Conservation (phyloP, 768 basidiomycete species). For the Amanita exitialis region DNA sequence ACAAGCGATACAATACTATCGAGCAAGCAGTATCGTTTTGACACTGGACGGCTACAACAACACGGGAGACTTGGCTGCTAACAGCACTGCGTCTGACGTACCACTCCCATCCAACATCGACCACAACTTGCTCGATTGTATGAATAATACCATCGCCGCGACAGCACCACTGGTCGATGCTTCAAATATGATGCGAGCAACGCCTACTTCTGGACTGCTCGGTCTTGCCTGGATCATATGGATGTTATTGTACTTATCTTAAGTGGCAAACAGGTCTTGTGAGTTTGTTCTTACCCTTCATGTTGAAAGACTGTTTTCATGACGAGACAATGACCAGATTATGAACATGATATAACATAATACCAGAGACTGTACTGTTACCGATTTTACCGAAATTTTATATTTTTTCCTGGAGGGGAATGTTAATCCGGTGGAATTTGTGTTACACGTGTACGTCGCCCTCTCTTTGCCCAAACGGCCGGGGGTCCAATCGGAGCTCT, state of each 20-base stretch:
- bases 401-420: too few relatives aligned
- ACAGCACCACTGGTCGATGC: constrained; percentile 47
- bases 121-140: constrained; percentile 36
- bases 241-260: constrained; percentile 13
- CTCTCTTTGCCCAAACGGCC: too few relatives aligned
- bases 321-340: too few relatives aligned
- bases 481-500: too few relatives aligned
- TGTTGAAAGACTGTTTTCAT: too few relatives aligned
- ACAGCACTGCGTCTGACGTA: constrained; percentile 30
- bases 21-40: constrained; percentile 52
- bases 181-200: constrained; percentile 6
- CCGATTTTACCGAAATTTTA: too few relatives aligned
- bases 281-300: not conserved
- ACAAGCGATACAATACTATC: constrained; percentile 59
- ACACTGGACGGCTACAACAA: constrained; percentile 62
- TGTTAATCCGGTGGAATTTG: too few relatives aligned
- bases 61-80: constrained; percentile 33
- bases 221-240: constrained; percentile 14
- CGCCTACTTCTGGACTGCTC: not conserved
- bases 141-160: constrained; percentile 53
- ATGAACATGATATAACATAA: too few relatives aligned
- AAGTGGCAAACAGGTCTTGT: not conserved
- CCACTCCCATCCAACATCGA: constrained; percentile 47
- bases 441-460: too few relatives aligned
- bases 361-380: too few relatives aligned